Conservation (phyloP, 106 monocot species). For the Dendrobium officinale region DNA sequence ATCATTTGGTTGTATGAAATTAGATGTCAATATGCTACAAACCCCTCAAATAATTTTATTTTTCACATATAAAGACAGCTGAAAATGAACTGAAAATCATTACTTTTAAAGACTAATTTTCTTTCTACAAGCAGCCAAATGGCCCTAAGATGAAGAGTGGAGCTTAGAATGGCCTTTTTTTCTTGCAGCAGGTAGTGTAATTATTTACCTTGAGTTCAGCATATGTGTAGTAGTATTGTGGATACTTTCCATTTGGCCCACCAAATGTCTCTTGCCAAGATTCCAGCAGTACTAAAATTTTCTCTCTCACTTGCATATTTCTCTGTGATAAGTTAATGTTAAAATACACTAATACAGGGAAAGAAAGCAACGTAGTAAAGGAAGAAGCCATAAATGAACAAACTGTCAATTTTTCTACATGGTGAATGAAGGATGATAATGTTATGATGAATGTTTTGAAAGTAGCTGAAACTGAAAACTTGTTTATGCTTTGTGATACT, state of each 20-base stretch:
- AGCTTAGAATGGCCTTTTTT: background rate
- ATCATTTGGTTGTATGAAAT: background rate
- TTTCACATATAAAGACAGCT: too few species aligned
- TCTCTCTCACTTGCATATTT: conserved; percentile 86
- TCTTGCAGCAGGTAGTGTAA: background rate
- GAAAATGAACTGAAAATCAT: background rate
- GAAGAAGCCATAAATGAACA: too few species aligned
- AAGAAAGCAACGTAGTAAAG: too few species aligned
- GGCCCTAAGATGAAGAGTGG: background rate
- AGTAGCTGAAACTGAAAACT: too few species aligned
- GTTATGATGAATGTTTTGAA: too few species aligned
- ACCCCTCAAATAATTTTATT: too few species aligned
- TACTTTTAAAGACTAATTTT: background rate
- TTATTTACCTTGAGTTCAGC: conserved; percentile 56
- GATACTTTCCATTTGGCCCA: conserved; percentile 74
- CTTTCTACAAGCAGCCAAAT: background rate
- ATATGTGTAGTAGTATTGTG: conserved; percentile 83
- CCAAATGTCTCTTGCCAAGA: conserved; percentile 95
- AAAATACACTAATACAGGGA: too few species aligned
- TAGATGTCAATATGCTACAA: too few species aligned
- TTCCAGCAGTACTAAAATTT: conserved; percentile 70
- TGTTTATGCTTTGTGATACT: too few species aligned
- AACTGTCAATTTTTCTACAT: too few species aligned
- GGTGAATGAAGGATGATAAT: too few species aligned
- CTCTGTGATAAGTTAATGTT: conserved; percentile 21